Base-by-base conservation (phyloP, 371 early-diverging fungal genomes). In the Saksenaea oblongispora region DNA sequence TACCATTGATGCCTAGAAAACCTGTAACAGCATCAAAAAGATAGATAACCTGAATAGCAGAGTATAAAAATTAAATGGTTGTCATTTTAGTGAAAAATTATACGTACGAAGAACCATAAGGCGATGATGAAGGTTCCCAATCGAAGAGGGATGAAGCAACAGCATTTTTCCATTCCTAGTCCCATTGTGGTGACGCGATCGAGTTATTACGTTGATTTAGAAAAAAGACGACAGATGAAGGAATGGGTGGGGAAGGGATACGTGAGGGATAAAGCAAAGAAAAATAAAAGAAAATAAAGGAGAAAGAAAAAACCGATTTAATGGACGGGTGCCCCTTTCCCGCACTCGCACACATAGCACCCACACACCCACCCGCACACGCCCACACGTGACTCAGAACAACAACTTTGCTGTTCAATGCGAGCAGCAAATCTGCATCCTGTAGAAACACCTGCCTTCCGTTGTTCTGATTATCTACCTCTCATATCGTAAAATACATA, bases 1-100 rank as follows among this genome's bases (percentile, higher is more conserved):
- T 74, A 80, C 80, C 66, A 68, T 80, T 80, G 59, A 73, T 69
- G 15, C 78, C 81, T 17, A 81, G 54, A 34, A 81, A 81, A 13
- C 82, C 82, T 24, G 77, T 81, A n/a, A 67, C 58, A 18, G 75
- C 72, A 63, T 81, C 75, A 54, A 81, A 65, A 27, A 81, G 60
- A 36, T 81, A 78, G 22, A 69, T 60, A 14, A 70, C 66, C 82
- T 81, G 70, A 36, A 39, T 15, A 36, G 26, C 22, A 56, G 13
- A 7, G 10, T 36, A 39, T 24, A 15, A 56, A 41, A 36, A 56
- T 35, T 13, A 24, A 63, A 15, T 51, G 10, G 14, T 4, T 14
- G 63, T 31, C 31, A 47, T 37, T 47, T n/a, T 11, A 34, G 17
- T 56, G 8, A 34, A 41, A 3, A 24, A 11, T 17, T 35, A 51